Evolutionary conservation across 1,284 basidiomycete species (phyloP), one percentile per base, ranked within the genome.

Genomic region (Puccinia hordei): DNA sequence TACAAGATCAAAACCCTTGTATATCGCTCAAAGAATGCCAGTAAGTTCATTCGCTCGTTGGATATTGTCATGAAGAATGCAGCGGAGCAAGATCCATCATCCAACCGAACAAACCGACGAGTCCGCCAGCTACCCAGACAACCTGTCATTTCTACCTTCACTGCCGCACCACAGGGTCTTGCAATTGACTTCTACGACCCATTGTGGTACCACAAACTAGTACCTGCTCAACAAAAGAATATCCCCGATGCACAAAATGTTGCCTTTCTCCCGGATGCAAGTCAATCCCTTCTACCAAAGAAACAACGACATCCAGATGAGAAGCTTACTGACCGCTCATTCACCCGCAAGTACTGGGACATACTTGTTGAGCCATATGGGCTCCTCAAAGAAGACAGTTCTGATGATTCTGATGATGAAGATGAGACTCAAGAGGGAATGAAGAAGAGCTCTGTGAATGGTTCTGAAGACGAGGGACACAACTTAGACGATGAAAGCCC

Each of bases 111-210:
- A n/a, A n/a, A n/a, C n/a, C n/a, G n/a, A n/a, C n/a, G n/a, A n/a
- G n/a, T n/a, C n/a, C n/a, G n/a, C n/a, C n/a, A n/a, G n/a, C n/a
- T n/a, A n/a, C n/a, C n/a, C n/a, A n/a, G n/a, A n/a, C n/a, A n/a
- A n/a, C n/a, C n/a, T n/a, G n/a, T n/a, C n/a, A n/a, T n/a, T n/a
- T n/a, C 74, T 22, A 38, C 2, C 12, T 76, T 65, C 74, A 63
- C 35, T 4, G 24, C 15, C 3, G 59, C 74, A 10, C 74, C 74
- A 46, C 51, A 46, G 35, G 27, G 44, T n/a, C 33, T 77, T 15
- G 41, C 74, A 3, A 65, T 77, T 35, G 61, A 77, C 63, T 77
- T 66, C 38, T 77, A 77, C 46, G 24, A 68, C 22, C 74, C 74
- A 2, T 17, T 2, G 2, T 77, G 73, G 74, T 77, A 66, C 61